A percentile compares a stretch with the other conserved stretches of the same genome.
phyloP scores from a whole-genome alignment of 1,284 basidiomycete species.

The Apiotrichum porosum region DNA sequence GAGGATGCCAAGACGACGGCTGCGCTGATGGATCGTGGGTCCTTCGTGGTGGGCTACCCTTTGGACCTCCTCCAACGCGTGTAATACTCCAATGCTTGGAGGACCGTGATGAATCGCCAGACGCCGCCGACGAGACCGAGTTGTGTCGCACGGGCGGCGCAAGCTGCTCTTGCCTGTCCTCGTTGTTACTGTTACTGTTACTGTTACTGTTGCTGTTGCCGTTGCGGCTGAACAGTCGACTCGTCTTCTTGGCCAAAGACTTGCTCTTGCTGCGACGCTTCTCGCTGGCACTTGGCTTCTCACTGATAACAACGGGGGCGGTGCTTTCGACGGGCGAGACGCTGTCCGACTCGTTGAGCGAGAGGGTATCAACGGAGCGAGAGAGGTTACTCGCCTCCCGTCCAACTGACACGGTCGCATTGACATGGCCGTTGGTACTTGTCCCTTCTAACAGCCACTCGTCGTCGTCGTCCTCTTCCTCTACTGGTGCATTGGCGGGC shows the following conservation, averaged over 20 bases:
- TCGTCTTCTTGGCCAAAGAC: conserved; percentile 43
- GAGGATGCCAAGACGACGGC: conserved; percentile 21
- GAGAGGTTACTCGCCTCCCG: conserved; percentile 12
- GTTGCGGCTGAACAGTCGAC: conserved; percentile 33
- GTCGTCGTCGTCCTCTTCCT: conserved; percentile 28
- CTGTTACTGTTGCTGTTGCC: conserved; percentile 1
- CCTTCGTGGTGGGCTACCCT: conserved; percentile 9
- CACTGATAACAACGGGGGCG: not conserved
- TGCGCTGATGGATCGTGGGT: conserved; percentile 12
- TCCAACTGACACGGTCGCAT: conserved; percentile 14
- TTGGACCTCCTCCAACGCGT: conserved; percentile 11
- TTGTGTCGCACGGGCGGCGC: conserved; percentile 27
- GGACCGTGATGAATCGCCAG: conserved; percentile 18
- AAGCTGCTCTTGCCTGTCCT: not conserved
- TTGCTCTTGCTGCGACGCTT: conserved; percentile 28
- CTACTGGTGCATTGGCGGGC: no score
- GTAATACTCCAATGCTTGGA: conserved; percentile 15
- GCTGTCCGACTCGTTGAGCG: conserved; percentile 7
- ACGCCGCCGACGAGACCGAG: conserved; percentile 34
- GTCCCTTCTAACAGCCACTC: conserved; percentile 39
- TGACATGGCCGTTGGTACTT: conserved; percentile 13
- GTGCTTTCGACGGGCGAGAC: not conserved
- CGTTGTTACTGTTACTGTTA: conserved; percentile 3
- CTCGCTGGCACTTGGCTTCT: not conserved
- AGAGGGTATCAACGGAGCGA: conserved; percentile 11